A percentile compares a stretch with the other conserved stretches of the same genome.
These are phyloP conservation scores for Orobanche coerulescens DNA, from an alignment of 257 asterid genomes.

Conservation along the genomic window DNA sequence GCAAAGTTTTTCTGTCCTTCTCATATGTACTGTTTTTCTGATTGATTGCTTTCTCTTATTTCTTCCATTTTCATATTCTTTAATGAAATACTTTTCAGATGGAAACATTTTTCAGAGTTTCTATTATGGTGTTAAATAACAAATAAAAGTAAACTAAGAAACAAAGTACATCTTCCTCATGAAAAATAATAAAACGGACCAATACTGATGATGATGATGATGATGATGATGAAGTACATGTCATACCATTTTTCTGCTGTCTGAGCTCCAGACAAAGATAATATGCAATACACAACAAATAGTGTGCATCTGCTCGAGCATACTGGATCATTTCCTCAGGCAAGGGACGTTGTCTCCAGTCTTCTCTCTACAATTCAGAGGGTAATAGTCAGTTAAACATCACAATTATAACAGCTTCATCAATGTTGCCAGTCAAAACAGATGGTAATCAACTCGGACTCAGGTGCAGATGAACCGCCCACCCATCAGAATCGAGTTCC, in stretches of 20 bases:
- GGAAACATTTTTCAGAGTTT: not conserved
- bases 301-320: constrained; percentile 84
- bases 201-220: too few species aligned
- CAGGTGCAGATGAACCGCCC: not conserved
- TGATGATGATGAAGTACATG: not conserved
- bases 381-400: constrained; percentile 15
- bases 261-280: constrained; percentile 69
- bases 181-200: too few species aligned
- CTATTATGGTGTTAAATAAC: not conserved
- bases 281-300: constrained; percentile 55
- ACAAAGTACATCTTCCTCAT: too few species aligned
- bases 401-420: constrained; percentile 4
- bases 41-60: not conserved
- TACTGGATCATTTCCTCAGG: constrained; percentile 81
- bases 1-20: too few species aligned
- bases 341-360: constrained; percentile 96
- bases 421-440: constrained; percentile 9
- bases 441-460: not conserved
- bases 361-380: constrained; percentile 65
- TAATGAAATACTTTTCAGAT: not conserved
- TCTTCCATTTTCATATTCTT: not conserved
- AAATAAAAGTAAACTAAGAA: not conserved
- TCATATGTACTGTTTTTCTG: too few species aligned
- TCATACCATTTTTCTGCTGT: constrained; percentile 52
- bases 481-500: not conserved